Conservation (phyloP, 768 basidiomycete genomes). For the Terana coerulea region DNA sequence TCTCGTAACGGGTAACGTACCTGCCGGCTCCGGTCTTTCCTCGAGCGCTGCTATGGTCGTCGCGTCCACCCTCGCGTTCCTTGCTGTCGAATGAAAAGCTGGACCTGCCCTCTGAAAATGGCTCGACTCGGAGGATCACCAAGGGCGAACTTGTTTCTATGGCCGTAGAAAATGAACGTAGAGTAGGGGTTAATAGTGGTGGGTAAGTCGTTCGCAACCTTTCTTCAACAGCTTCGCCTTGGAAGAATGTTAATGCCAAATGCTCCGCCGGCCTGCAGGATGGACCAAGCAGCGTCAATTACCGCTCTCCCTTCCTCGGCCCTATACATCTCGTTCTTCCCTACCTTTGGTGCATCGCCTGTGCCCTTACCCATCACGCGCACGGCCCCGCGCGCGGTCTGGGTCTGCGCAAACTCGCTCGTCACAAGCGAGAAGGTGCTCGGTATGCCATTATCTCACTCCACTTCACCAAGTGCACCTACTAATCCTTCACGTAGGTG, state of each 20-base stretch:
- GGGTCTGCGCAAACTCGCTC: constrained; percentile 82
- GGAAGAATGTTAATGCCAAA: no score
- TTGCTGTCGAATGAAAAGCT: constrained; percentile 73
- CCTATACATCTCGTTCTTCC: constrained; percentile 81
- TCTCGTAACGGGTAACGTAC: constrained; percentile 78
- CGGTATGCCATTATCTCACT: constrained; percentile 8
- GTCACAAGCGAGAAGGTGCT: constrained; percentile 76
- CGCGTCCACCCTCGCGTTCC: constrained; percentile 76
- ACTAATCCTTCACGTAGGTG: constrained; percentile 31
- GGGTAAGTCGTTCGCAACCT: constrained; percentile 44
- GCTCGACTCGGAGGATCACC: constrained; percentile 30
- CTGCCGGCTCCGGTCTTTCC: constrained; percentile 82
- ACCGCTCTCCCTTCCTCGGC: constrained; percentile 69
- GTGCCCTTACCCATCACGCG: constrained; percentile 54
- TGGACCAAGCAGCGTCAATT: constrained; percentile 91
- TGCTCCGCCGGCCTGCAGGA: constrained; percentile 35
- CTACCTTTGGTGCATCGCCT: constrained; percentile 60
- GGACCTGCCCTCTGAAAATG: constrained; percentile 7
- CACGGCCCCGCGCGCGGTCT: constrained; percentile 41
- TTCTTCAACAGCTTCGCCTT: background rate
- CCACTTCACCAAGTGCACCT: background rate
- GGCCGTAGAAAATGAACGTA: constrained; percentile 80
- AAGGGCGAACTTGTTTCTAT: constrained; percentile 76
- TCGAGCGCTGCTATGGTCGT: constrained; percentile 92
- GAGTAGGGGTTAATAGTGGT: constrained; percentile 80